phyloP scores from a whole-genome alignment of 441 rosid species.

The Brassica hybrid region DNA sequence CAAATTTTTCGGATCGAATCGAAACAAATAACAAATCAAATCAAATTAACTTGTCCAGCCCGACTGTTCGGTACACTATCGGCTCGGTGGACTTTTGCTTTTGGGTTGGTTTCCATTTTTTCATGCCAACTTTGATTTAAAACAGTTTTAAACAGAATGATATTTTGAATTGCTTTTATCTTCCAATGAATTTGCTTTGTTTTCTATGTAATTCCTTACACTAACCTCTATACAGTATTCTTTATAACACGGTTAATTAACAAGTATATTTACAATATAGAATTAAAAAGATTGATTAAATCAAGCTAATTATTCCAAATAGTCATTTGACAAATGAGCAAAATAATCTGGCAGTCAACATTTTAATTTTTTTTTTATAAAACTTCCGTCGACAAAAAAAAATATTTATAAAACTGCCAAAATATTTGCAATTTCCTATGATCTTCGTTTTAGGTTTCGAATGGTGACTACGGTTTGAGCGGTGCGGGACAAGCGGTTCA shows the following conservation, averaged over 20 bases:
- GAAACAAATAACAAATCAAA: too few species aligned
- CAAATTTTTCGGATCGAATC: too few species aligned
- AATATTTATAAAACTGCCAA: not conserved
- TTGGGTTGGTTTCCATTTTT: not conserved
- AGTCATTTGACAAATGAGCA: not conserved
- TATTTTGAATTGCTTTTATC: not conserved
- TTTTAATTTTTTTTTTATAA: too few species aligned
- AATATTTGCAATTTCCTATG: constrained; percentile 1
- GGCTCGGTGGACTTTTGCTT: constrained; percentile 22
- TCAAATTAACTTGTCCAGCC: too few species aligned
- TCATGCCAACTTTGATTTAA: constrained; percentile 2
- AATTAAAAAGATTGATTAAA: not conserved
- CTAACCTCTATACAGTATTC: not conserved
- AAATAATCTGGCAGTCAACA: not conserved
- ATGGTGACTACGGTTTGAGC: too few species aligned
- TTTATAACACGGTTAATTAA: not conserved
- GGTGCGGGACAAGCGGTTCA: too few species aligned
- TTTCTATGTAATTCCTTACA: not conserved
- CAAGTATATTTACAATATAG: not conserved
- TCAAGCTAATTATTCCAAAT: not conserved
- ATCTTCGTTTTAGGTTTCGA: not conserved
- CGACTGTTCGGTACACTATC: constrained; percentile 5
- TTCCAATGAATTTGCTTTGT: too few species aligned
- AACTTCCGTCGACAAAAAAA: too few species aligned
- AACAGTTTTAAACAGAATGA: not conserved